Percentiles rank a stretch among this genome's conserved stretches.
phyloP scores from a whole-genome alignment of 2,329 filamentous ascomycete genomes.

The Amphichorda felina region DNA sequence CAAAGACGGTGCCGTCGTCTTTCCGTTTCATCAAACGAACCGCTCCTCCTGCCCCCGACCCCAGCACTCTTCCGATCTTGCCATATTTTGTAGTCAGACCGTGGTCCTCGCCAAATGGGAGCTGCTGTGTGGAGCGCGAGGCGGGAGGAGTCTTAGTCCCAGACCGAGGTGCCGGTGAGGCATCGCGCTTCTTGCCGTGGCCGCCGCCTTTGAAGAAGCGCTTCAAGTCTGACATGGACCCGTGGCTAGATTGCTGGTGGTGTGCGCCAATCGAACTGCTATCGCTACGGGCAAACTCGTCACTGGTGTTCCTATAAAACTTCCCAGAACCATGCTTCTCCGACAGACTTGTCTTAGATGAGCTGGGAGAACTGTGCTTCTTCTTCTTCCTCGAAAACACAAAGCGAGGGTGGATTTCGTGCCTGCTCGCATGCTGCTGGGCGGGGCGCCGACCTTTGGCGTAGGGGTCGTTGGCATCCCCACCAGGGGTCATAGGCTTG shows the following conservation, averaged over 20 bases:
- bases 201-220: slow-evolving; percentile 84
- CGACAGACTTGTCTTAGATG: slow-evolving; percentile 38
- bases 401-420: slow-evolving; percentile 65
- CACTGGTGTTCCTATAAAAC: slow-evolving; percentile 15
- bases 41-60: slow-evolving; percentile 87
- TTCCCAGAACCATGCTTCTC: slow-evolving; percentile 41
- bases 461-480: slow-evolving; percentile 76
- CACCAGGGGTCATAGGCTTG: slow-evolving; percentile 66
- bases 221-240: slow-evolving; percentile 90
- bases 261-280: slow-evolving; percentile 6
- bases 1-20: slow-evolving; percentile 87
- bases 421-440: slow-evolving; percentile 50
- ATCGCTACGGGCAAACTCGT: neutral
- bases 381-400: slow-evolving; percentile 71
- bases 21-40: slow-evolving; percentile 89
- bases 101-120: slow-evolving; percentile 92
- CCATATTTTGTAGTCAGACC: slow-evolving; percentile 85
- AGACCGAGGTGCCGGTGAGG: slow-evolving; percentile 46
- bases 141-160: slow-evolving; percentile 34
- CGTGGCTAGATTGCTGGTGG: slow-evolving; percentile 30
- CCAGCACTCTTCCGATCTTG: slow-evolving; percentile 87
- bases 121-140: slow-evolving; percentile 42
- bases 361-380: slow-evolving; percentile 40
- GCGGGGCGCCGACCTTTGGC: slow-evolving; percentile 68
- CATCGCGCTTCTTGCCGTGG: slow-evolving; percentile 54